A percentile compares a stretch with the other conserved stretches of the same genome.
These are phyloP conservation scores for Russula dissimulans DNA, from an alignment of 768 basidiomycete genomes.

Conservation along the genomic window DNA sequence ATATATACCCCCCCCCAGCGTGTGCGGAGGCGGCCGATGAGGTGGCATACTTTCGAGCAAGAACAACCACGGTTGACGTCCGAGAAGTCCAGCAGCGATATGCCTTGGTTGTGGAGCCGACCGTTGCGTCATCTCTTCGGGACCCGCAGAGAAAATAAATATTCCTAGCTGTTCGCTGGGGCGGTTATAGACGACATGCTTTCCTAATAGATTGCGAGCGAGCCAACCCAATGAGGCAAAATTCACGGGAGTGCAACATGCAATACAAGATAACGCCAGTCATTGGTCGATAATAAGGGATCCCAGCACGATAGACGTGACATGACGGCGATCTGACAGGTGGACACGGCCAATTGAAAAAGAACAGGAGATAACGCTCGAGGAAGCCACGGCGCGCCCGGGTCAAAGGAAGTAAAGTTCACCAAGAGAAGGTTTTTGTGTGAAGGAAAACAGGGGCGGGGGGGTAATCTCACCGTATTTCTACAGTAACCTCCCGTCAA, in stretches of 20 bases:
- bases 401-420: background rate
- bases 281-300: background rate
- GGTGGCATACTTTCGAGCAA: background rate
- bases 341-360: background rate
- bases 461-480: too few relatives aligned
- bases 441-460: too few relatives aligned
- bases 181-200: too few relatives aligned
- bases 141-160: background rate
- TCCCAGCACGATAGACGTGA: background rate
- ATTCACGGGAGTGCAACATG: background rate
- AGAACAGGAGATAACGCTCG: background rate
- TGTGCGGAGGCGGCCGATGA: background rate
- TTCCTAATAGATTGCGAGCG: background rate
- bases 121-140: background rate
- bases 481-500: too few relatives aligned
- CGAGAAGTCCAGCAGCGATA: background rate
- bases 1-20: background rate
- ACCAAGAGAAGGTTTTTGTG: too few relatives aligned
- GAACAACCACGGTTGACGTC: background rate
- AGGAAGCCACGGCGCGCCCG: background rate
- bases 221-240: background rate
- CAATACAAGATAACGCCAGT: background rate
- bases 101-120: background rate
- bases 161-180: background rate
- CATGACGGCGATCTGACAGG: background rate